Evolutionary conservation across 2,329 filamentous ascomycete species (phyloP), one percentile per base, ranked within the genome.

Genomic region (Fusarium longipes): DNA sequence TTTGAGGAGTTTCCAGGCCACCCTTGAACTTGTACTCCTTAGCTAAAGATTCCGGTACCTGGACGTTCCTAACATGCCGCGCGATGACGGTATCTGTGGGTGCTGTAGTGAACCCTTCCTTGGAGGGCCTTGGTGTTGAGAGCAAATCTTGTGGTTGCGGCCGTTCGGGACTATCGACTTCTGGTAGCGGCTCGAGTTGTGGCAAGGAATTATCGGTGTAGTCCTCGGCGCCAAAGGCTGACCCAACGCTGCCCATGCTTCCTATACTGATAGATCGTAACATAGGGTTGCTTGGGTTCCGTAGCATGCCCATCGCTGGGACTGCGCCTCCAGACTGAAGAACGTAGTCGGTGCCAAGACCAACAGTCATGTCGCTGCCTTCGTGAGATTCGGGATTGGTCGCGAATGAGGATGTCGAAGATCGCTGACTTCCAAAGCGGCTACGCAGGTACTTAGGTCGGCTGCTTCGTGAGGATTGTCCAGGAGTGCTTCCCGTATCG

Each of bases 81-180:
- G 93, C 89, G 73, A 97, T 91, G 49, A 93, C 89, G 3, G 93
- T 97, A 75, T 97, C 94, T 2, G 93, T 96, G 3, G 92, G 92
- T 8, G 90, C 87, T 20, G 85, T 82, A 32, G 73, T 76, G 38
- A 87, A 79, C 48, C 85, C 81, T 67, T 86, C 81, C 73, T 83
- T 82, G 39, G 77, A 76, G 60, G 89, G 82, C 76, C 86, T 90
- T 2, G 95, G 95, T 4, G 94, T 97, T 66, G 86, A 86, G 8
- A 93, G 86, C 48, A 77, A 75, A 71, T 81, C 81, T 6, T 80
- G 79, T 39, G 83, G 77, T 45, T 76, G 71, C 57, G 78, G 72
- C 32, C 75, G 74, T 45, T 76, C 73, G 6, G 79, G 78, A 71
- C 80, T 77, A 72, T 86, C 79, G 48, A 81, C 77, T 73, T 87